phyloP scores from a whole-genome alignment of 2,329 filamentous ascomycete genomes.

The Scedosporium dehoogii region DNA sequence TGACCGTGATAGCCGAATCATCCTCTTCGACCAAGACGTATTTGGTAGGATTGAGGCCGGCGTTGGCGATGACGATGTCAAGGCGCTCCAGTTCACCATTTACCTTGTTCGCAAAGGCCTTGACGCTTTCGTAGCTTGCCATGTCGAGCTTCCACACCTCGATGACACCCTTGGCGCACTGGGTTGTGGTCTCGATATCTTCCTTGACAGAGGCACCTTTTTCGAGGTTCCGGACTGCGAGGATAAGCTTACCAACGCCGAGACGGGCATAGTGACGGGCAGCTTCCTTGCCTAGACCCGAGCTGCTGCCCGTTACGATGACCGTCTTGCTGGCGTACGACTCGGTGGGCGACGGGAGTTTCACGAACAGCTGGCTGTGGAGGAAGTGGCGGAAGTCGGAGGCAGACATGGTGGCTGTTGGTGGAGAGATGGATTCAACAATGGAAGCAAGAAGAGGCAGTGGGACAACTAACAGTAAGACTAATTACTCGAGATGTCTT shows the following conservation, averaged over 20 bases:
- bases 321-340: constrained; percentile 28
- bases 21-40: constrained; percentile 31
- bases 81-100: constrained; percentile 23
- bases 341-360: not conserved
- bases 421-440: no score
- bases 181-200: not conserved
- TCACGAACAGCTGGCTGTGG: not conserved
- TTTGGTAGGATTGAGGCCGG: constrained; percentile 26
- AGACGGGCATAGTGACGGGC: constrained; percentile 27
- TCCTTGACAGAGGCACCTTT: constrained; percentile 30
- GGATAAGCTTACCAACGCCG: constrained; percentile 30
- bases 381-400: no score
- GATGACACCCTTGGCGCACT: constrained; percentile 14
- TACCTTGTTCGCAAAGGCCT: constrained; percentile 23
- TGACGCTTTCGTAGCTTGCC: constrained; percentile 32
- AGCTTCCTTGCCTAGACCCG: constrained; percentile 37
- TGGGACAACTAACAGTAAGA: no score
- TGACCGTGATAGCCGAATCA: constrained; percentile 34
- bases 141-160: constrained; percentile 43
- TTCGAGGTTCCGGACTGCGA: constrained; percentile 31
- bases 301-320: constrained; percentile 38
- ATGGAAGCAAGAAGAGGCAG: no score
- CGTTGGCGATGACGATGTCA: constrained; percentile 33
- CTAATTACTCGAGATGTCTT: no score
- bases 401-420: no score